Evolutionary conservation across 306 rosid species (phyloP).

Genomic region (Prunus persica): Prunus_persica_NCBIv2 NC_034012.1:1674501-1675000

Average conservation of each 20-base stretch:
- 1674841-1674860: background rate
- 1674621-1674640: background rate
- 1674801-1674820: background rate
- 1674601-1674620: background rate
- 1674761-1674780: background rate
- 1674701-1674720: background rate
- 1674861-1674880: too few relatives aligned
- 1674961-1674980: background rate
- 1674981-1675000: background rate
- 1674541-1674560: background rate
- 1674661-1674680: background rate
- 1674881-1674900: background rate
- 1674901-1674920: background rate
- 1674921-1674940: background rate
- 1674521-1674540: background rate
- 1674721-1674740: background rate
- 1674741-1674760: background rate
- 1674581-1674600: background rate
- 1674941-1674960: background rate
- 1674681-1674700: background rate
- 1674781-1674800: background rate
- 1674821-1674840: background rate
- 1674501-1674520: background rate
- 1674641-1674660: background rate
- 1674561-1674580: too few relatives aligned